These are phyloP conservation scores for Myriosclerotinia duriaeana DNA, from an alignment of 2,329 filamentous ascomycete species.

Conservation along the genomic window DNA sequence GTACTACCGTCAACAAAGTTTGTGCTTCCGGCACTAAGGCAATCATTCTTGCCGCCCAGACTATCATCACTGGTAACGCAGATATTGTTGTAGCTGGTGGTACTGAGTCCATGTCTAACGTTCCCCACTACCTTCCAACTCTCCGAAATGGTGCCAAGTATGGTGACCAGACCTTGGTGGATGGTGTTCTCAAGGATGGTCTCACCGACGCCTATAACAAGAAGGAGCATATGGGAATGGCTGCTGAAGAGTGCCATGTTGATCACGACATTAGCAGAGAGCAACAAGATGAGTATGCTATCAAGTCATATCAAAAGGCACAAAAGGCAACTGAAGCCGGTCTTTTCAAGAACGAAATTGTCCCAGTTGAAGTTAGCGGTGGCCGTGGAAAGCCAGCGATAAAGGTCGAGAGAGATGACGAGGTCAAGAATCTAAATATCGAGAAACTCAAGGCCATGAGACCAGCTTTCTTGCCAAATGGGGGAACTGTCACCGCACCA, in stretches of 20 bases:
- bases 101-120: slow-evolving; percentile 97
- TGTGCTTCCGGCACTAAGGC: slow-evolving; percentile 95
- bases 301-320: slow-evolving; percentile 90
- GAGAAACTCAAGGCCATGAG: slow-evolving; percentile 84
- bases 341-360: slow-evolving; percentile 81
- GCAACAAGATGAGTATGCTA: slow-evolving; percentile 93
- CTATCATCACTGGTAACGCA: slow-evolving; percentile 94
- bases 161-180: slow-evolving; percentile 83
- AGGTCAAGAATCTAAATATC: slow-evolving; percentile 89
- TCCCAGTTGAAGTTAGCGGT: slow-evolving; percentile 81
- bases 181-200: slow-evolving; percentile 91
- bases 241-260: slow-evolving; percentile 84
- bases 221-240: slow-evolving; percentile 94
- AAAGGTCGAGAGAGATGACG: slow-evolving; percentile 82
- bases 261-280: slow-evolving; percentile 81
- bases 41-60: slow-evolving; percentile 90
- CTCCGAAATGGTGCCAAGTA: slow-evolving; percentile 90
- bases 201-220: slow-evolving; percentile 88
- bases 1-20: slow-evolving; percentile 98
- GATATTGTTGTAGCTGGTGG: slow-evolving; percentile 91
- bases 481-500: slow-evolving; percentile 89
- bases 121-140: slow-evolving; percentile 89
- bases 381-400: slow-evolving; percentile 86
- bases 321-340: slow-evolving; percentile 81
- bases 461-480: slow-evolving; percentile 74